Conservation (phyloP, 2,329 filamentous ascomycete genomes). For the Thielaviopsis musarum region DNA sequence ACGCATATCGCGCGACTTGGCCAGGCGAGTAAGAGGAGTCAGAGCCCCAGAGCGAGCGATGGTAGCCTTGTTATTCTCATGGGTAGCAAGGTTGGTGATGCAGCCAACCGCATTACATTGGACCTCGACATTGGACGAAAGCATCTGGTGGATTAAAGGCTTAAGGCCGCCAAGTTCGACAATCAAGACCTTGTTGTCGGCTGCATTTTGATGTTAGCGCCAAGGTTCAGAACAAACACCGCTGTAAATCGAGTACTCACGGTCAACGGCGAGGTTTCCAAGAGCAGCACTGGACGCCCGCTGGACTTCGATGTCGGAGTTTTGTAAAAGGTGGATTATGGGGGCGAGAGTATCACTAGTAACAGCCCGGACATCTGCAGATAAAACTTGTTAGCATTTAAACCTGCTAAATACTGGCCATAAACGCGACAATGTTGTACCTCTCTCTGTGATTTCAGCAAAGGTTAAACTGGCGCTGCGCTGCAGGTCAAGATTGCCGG, state of each 20-base stretch:
- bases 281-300: conserved; percentile 88
- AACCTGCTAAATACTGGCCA: not conserved
- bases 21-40: conserved; percentile 74
- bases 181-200: conserved; percentile 94
- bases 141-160: conserved; percentile 94
- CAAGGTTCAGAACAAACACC: not conserved
- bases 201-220: conserved; percentile 29
- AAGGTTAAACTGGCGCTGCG: conserved; percentile 95
- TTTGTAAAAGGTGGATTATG: conserved; percentile 88
- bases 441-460: conserved; percentile 95
- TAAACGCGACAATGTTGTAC: conserved; percentile 31
- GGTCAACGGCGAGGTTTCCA: conserved; percentile 92
- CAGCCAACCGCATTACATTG: conserved; percentile 98
- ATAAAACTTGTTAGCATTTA: conserved; percentile 5
- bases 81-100: conserved; percentile 94
- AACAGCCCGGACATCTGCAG: conserved; percentile 82
- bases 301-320: conserved; percentile 91
- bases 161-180: conserved; percentile 79
- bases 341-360: conserved; percentile 89
- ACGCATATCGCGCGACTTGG: conserved; percentile 96
- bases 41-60: conserved; percentile 91
- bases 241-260: conserved; percentile 36
- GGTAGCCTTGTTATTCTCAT: conserved; percentile 98
- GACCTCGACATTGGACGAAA: conserved; percentile 92
- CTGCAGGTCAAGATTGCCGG: conserved; percentile 95